phyloP scores from a whole-genome alignment of 75 land plant species.

The Picea sitchensis region DNA sequence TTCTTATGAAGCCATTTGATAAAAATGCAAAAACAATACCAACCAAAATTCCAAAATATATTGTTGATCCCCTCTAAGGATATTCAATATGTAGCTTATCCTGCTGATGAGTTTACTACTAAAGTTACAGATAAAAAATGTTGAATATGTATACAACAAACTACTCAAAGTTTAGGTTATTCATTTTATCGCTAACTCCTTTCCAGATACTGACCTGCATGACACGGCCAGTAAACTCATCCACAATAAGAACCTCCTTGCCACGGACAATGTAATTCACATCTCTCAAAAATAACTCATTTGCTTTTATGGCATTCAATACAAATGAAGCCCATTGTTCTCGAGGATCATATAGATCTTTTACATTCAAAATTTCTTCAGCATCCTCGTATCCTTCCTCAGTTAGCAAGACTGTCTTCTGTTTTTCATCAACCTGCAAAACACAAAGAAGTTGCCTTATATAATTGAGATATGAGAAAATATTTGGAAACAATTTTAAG shows the following conservation, averaged over 20 bases:
- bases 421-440: constrained; percentile 97
- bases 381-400: constrained; percentile 99
- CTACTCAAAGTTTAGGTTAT: not conserved
- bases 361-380: constrained; percentile 87
- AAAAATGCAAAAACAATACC: too few species aligned
- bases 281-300: constrained; percentile 93
- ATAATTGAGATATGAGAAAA: too few species aligned
- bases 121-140: not conserved
- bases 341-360: constrained; percentile 95
- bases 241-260: constrained; percentile 94
- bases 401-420: constrained; percentile 81
- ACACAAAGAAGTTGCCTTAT: too few species aligned
- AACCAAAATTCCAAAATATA: too few species aligned
- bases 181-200: not conserved
- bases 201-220: constrained; percentile 69
- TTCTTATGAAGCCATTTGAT: too few species aligned
- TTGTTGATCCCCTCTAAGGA: too few species aligned
- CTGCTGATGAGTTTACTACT: too few species aligned
- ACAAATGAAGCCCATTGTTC: constrained; percentile 99
- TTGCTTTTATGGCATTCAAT: constrained; percentile 93
- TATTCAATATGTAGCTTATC: too few species aligned
- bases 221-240: constrained; percentile 98
- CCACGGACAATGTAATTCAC: constrained; percentile 98
- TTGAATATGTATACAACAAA: not conserved
- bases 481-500: too few species aligned